phyloP scores from a whole-genome alignment of 2,329 filamentous ascomycete species.

The Fusarium sp. region DNA sequence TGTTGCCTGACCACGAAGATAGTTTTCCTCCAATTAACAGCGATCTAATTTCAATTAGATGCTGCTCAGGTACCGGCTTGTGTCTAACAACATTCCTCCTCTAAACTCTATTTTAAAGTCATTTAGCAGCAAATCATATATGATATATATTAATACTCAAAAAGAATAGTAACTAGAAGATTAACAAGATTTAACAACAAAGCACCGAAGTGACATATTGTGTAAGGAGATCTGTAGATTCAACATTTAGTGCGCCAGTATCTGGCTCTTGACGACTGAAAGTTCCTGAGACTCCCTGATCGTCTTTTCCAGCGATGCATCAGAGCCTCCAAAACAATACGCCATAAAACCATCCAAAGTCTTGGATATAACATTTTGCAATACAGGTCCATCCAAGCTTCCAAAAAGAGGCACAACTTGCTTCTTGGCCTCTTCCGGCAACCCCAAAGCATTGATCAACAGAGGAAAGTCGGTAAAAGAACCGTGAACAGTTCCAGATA shows the following conservation, averaged over 20 bases:
- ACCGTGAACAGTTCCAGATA: slow-evolving; percentile 46
- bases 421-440: slow-evolving; percentile 29
- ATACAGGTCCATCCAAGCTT: slow-evolving; percentile 10
- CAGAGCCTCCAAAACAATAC: slow-evolving; percentile 25
- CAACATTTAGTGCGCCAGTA: slow-evolving; percentile 8
- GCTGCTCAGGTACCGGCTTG: too few species aligned
- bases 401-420: slow-evolving; percentile 12
- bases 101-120: too few species aligned
- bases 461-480: slow-evolving; percentile 50
- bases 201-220: background rate
- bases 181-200: too few species aligned
- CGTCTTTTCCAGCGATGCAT: slow-evolving; percentile 15
- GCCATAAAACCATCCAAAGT: slow-evolving; percentile 40
- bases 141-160: too few species aligned
- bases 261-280: slow-evolving; percentile 30
- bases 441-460: slow-evolving; percentile 39
- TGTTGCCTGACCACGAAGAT: too few species aligned
- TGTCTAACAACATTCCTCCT: too few species aligned
- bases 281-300: slow-evolving; percentile 23
- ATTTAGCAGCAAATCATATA: too few species aligned
- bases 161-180: too few species aligned
- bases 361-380: slow-evolving; percentile 39
- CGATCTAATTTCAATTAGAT: too few species aligned
- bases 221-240: background rate
- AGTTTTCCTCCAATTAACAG: too few species aligned